Evolutionary conservation across 2,329 filamentous ascomycete species (phyloP), one percentile per base, ranked within the genome.

Genomic region (Coniochaeta hoffmannii): DNA sequence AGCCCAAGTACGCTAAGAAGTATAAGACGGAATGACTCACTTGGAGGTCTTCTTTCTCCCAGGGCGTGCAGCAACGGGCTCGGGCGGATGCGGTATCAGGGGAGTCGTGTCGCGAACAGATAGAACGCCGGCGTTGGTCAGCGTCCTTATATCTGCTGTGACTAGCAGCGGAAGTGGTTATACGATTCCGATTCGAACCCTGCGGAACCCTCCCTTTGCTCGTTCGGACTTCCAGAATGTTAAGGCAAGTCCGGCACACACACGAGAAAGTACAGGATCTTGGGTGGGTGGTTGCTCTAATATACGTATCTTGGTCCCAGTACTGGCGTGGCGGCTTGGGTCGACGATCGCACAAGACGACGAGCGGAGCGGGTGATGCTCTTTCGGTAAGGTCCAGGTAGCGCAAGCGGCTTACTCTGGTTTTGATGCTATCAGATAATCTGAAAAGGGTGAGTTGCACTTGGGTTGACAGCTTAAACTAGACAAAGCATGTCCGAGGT

Each of bases 201-300:
- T 10, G 19, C 30, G 1, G 31, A 51, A 4, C 49, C 49, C 49
- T 51, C 15, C 15, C 24, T 31, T 34, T 24, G 26, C 19, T 32
- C 28, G 49, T 19, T 4, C 49, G n/a, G n/a, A n/a, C 7, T 51
- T 51, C 28, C 49, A 51, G 49, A 34, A 34, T 51, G 49, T 51
- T 34, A 51, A 4, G 32, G 49, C 49, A 14, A 34, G 12, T 31
- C 49, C 49, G 49, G 26, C 49, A 51, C 28, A 51, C 28, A 34
- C 22, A 51, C 49, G 19, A 24, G 30, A 34, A 38, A 38, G 50
- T 38, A 22, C 50, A 53, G 50, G 50, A 38, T 53, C 50, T 53
- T 35, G 31, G 14, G 19, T 19, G 34, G 34, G 17, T 31, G 17
- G 19, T 31, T 35, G 19, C 50, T 26, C 31, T 53, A 53, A n/a